These are phyloP conservation scores for Backusella psychrophila DNA, from an alignment of 192 early-diverging fungal genomes.

Conservation along the genomic window DNA sequence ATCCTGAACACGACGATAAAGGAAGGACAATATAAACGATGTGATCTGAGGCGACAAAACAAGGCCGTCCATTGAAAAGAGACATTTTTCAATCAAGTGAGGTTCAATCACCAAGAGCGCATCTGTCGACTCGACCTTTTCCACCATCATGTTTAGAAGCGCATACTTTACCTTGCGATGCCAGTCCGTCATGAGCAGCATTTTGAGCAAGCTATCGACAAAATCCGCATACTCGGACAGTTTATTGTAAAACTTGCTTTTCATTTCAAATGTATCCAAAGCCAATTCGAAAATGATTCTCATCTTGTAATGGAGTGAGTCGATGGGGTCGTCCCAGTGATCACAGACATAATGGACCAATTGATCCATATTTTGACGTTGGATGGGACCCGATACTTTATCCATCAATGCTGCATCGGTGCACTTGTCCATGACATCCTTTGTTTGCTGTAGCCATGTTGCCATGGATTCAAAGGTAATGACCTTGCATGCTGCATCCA, in stretches of 20 bases:
- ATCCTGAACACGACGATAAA: conserved; percentile 35
- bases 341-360: conserved; percentile 74
- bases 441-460: conserved; percentile 63
- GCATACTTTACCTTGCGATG: conserved; percentile 82
- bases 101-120: conserved; percentile 55
- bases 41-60: conserved; percentile 51
- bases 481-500: conserved; percentile 65
- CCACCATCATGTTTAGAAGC: conserved; percentile 63
- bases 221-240: conserved; percentile 41
- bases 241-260: conserved; percentile 18
- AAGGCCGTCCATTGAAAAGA: conserved; percentile 57
- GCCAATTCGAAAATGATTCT: conserved; percentile 68
- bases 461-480: conserved; percentile 76
- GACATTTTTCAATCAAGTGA: conserved; percentile 60
- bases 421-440: conserved; percentile 35
- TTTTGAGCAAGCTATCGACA: conserved; percentile 57
- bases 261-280: conserved; percentile 58
- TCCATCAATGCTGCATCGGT: conserved; percentile 11
- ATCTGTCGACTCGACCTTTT: conserved; percentile 45
- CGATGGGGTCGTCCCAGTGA: conserved; percentile 87
- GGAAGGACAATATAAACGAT: conserved; percentile 39
- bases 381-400: conserved; percentile 25
- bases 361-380: conserved; percentile 44
- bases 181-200: conserved; percentile 73
- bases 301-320: conserved; percentile 74